A percentile compares a stretch with the other conserved stretches of the same genome.
Conservation (phyloP, 2,329 filamentous ascomycete genomes). For the Pleurostoma richardsiae region DNA sequence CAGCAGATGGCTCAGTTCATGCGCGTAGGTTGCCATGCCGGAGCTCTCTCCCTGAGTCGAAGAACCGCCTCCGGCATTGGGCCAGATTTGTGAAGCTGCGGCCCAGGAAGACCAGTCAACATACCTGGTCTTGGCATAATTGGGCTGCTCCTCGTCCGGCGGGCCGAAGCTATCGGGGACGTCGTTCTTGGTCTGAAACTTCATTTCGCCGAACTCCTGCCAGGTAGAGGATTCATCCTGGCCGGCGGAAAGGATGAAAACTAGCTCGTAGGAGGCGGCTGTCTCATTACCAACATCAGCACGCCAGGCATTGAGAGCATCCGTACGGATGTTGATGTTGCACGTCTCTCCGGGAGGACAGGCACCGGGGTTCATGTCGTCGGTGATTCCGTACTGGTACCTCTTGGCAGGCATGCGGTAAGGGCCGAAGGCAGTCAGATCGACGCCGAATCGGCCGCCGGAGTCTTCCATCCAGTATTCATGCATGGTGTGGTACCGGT, state of each 20-base stretch:
- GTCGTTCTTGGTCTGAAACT: constrained; percentile 38
- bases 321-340: constrained; percentile 40
- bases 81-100: constrained; percentile 44
- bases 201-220: constrained; percentile 54
- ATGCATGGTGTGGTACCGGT: constrained; percentile 46
- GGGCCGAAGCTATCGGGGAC: constrained; percentile 44
- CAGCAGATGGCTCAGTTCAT: constrained; percentile 46
- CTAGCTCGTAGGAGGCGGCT: constrained; percentile 41
- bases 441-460: constrained; percentile 44
- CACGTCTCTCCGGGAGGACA: constrained; percentile 38
- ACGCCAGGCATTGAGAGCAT: constrained; percentile 43
- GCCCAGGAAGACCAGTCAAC: constrained; percentile 51
- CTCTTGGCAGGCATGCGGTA: constrained; percentile 41
- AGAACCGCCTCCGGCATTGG: constrained; percentile 45
- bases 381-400: constrained; percentile 46
- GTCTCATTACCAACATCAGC: constrained; percentile 44
- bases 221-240: constrained; percentile 51
- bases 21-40: constrained; percentile 47
- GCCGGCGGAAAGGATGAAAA: constrained; percentile 48
- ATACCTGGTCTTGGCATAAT: constrained; percentile 44
- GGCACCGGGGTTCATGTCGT: constrained; percentile 40
- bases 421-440: constrained; percentile 45
- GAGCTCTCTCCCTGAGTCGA: constrained; percentile 49
- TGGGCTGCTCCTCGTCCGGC: constrained; percentile 30
- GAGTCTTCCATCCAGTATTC: constrained; percentile 56